Percentiles rank a stretch among this genome's conserved stretches.
These are phyloP conservation scores for Coriaria nepalensis DNA, from an alignment of 306 rosid species.

Conservation along the genomic window DNA sequence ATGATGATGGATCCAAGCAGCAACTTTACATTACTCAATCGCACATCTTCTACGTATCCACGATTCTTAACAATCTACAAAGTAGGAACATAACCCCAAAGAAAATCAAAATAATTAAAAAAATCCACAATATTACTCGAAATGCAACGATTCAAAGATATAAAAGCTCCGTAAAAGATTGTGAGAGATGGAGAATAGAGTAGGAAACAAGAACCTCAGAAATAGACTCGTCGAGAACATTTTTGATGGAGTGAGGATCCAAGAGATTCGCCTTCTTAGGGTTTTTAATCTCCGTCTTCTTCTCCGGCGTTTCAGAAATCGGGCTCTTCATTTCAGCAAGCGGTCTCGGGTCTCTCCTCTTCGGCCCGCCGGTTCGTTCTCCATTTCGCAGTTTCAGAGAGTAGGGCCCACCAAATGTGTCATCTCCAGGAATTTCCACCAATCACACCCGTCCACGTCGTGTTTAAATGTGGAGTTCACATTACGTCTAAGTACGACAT, in stretches of 20 bases:
- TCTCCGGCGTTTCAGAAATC: too few relatives aligned
- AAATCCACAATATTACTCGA: background rate
- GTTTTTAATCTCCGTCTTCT: slow-evolving; percentile 25
- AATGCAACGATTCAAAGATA: background rate
- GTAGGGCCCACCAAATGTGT: too few relatives aligned
- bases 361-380: too few relatives aligned
- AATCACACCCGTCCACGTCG: too few relatives aligned
- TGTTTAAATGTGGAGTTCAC: too few relatives aligned
- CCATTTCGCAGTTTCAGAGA: too few relatives aligned
- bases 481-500: too few relatives aligned
- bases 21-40: slow-evolving; percentile 65
- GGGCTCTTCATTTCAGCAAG: too few relatives aligned
- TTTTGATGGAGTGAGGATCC: slow-evolving; percentile 76
- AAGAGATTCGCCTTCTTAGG: slow-evolving; percentile 78
- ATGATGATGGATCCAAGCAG: slow-evolving; percentile 56
- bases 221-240: slow-evolving; percentile 74
- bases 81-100: background rate
- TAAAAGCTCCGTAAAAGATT: too few relatives aligned
- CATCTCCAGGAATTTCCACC: too few relatives aligned
- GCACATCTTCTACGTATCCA: slow-evolving; percentile 78
- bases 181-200: background rate
- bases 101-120: too few relatives aligned
- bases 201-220: slow-evolving; percentile 42
- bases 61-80: slow-evolving; percentile 50
- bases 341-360: too few relatives aligned